Base-by-base conservation (phyloP, 257 asterid genomes). In the Solanum gandarillasii region DNA sequence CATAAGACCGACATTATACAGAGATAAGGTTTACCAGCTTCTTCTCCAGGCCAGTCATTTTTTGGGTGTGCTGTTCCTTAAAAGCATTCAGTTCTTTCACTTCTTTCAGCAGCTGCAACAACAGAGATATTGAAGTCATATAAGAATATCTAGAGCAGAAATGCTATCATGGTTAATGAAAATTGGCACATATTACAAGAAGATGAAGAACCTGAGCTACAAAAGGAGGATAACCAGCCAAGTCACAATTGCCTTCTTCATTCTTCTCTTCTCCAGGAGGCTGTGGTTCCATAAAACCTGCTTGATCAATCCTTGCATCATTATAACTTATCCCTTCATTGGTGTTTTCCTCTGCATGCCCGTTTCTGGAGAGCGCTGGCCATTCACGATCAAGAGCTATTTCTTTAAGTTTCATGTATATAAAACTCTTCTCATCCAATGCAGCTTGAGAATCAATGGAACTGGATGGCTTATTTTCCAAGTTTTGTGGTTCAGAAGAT, bases 371-470 rank as follows among this genome's bases (percentile, higher is more conserved):
- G 65, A 88, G 87, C 68, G 88, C 90, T 36, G 88, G 38, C 32
- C 12, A n/a, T 83, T 70, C 92, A 70, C 71, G 34, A 35, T 52
- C 72, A 72, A 73, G 79, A 83, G 90, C 91, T 92, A 95, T 48
- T 87, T 95, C 95, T 90, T 91, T 92, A 87, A 95, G 88, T 86
- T 96, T 92, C 95, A 70, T 70, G 91, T 79, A 87, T 38, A 94
- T 91, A 74, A 90, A 88, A 41, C 89, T 92, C 88, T 90, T 89
- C 75, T 92, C 97, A 10, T 88, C 91, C 86, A 25, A 31, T 48
- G 89, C 88, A 41, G 83, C 86, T 87, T 87, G 88, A 88, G 84
- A 86, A 72, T 91, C 90, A 86, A 38, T 52, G 36, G 89, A 89
- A 71, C 88, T 76, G 87, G 84, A 87, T 88, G 71, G 79, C 87